These are phyloP conservation scores for Phialemonium atrogriseum DNA, from an alignment of 2,329 filamentous ascomycete genomes.

Conservation along the genomic window DNA sequence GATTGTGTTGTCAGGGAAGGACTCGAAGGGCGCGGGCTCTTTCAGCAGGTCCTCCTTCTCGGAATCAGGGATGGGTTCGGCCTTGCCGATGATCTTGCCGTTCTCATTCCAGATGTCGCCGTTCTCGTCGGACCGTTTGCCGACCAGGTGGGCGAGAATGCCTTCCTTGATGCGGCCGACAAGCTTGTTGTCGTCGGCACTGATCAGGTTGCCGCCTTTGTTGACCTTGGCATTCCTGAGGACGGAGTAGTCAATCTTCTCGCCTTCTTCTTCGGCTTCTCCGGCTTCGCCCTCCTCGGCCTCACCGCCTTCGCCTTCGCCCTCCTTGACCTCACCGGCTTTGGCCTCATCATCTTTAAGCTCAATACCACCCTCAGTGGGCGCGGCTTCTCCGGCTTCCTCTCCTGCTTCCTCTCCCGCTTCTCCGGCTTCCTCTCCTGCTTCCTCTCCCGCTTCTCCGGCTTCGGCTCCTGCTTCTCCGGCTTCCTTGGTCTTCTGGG, in stretches of 20 bases:
- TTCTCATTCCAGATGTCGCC: conserved; percentile 65
- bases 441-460: conserved; percentile 6
- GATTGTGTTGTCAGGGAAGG: conserved; percentile 46
- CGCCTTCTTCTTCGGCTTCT: conserved; percentile 42
- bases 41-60: conserved; percentile 39
- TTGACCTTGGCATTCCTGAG: conserved; percentile 49
- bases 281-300: conserved; percentile 24
- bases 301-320: conserved; percentile 32
- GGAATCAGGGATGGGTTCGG: conserved; percentile 51
- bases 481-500: conserved; percentile 2
- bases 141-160: conserved; percentile 53
- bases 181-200: conserved; percentile 41
- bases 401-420: background rate
- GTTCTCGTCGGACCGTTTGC: conserved; percentile 55
- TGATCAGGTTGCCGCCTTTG: conserved; percentile 50
- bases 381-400: conserved; percentile 1
- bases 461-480: conserved; percentile 5
- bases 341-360: conserved; percentile 5
- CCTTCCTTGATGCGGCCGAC: conserved; percentile 58
- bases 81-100: conserved; percentile 59
- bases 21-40: conserved; percentile 46
- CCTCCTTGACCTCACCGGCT: conserved; percentile 17
- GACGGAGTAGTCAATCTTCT: conserved; percentile 27
- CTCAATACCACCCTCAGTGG: conserved; percentile 2
- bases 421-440: conserved; percentile 1